Percentiles rank a stretch among this genome's conserved stretches.
Conservation (phyloP, 2,329 filamentous ascomycete genomes). For the Sclerotinia borealis region DNA sequence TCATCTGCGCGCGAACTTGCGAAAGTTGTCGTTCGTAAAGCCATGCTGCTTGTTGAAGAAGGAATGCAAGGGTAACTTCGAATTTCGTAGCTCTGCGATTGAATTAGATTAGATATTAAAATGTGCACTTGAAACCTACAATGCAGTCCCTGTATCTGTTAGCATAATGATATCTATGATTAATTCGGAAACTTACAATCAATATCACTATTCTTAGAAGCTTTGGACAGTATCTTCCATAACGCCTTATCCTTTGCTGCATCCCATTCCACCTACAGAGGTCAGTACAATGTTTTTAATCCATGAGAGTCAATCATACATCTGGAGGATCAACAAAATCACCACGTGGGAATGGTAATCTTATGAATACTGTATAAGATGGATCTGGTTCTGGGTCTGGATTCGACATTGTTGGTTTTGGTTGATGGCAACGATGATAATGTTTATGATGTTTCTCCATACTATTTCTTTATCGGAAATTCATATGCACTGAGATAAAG, state of each 20-base stretch:
- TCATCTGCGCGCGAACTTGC: constrained; percentile 85
- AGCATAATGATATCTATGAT: constrained; percentile 4
- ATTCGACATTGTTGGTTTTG: constrained; percentile 23
- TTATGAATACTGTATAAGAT: constrained; percentile 66
- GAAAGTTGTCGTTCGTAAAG: constrained; percentile 86
- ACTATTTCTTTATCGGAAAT: constrained; percentile 19
- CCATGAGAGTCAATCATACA: constrained; percentile 43
- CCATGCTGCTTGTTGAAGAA: constrained; percentile 90
- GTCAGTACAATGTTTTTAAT: constrained; percentile 13
- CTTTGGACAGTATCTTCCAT: constrained; percentile 83
- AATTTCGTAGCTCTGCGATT: constrained; percentile 61
- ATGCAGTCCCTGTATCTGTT: constrained; percentile 57
- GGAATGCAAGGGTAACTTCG: constrained; percentile 78
- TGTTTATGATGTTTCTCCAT: constrained; percentile 9
- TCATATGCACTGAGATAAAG: constrained; percentile 22
- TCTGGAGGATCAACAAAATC: constrained; percentile 87
- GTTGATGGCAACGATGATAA: not conserved
- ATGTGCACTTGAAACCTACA: constrained; percentile 49
- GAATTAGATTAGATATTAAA: not conserved
- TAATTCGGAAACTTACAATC: constrained; percentile 57
- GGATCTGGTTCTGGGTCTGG: constrained; percentile 22
- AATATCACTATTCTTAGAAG: constrained; percentile 72
- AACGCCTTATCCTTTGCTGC: constrained; percentile 77
- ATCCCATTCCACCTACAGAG: constrained; percentile 74
- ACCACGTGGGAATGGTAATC: constrained; percentile 81